Percentiles rank a stretch among this genome's conserved stretches.
Conservation (phyloP, 2,329 filamentous ascomycete genomes). For the Cytospora chrysosperma region DNA sequence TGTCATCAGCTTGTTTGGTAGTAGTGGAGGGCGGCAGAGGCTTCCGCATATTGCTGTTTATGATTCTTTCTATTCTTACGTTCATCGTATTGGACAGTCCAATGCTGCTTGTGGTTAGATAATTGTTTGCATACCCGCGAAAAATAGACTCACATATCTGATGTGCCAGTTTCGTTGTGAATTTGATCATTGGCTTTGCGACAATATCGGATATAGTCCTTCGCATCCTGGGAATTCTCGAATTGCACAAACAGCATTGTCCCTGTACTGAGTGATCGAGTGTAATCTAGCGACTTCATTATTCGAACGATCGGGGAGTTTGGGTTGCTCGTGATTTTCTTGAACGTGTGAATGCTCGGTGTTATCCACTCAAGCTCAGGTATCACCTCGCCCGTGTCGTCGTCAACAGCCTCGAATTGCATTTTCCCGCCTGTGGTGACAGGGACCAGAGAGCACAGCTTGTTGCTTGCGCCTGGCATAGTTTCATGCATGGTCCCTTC, state of each 20-base stretch:
- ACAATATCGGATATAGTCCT: background rate
- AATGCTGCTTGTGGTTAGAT: constrained; percentile 6
- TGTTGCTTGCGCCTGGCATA: background rate
- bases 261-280: background rate
- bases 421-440: too few relatives aligned
- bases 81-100: background rate
- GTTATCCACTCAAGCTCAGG: constrained; percentile 18
- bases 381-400: background rate
- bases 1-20: background rate
- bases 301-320: constrained; percentile 9
- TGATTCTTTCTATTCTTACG: background rate
- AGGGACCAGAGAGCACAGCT: background rate
- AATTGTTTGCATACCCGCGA: background rate
- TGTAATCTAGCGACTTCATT: background rate
- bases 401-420: constrained; percentile 7
- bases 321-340: background rate
- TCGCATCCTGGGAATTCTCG: constrained; percentile 17
- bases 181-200: background rate
- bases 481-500: background rate
- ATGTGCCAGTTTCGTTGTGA: background rate
- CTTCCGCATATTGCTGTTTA: background rate
- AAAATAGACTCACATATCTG: background rate
- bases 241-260: constrained; percentile 1
- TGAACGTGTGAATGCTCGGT: constrained; percentile 7
- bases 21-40: background rate